phyloP scores from a whole-genome alignment of 106 monocot genomes.

The Allium sativum region DNA sequence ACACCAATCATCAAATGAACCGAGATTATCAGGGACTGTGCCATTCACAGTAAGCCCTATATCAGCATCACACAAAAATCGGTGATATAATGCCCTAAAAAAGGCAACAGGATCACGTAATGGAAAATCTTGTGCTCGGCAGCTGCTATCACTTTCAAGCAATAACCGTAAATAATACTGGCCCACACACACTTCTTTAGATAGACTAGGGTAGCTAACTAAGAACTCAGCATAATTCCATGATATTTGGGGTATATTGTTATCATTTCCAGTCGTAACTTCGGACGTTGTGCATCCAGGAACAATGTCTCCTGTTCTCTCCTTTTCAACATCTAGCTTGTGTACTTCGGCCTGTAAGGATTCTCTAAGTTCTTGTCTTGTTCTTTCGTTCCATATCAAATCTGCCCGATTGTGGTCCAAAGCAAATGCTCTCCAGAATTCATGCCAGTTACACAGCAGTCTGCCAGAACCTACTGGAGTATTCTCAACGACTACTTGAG shows the following conservation, averaged over 20 bases:
- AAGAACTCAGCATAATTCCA: conserved; percentile 97
- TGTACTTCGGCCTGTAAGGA: conserved; percentile 91
- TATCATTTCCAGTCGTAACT: conserved; percentile 24
- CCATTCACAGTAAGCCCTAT: conserved; percentile 95
- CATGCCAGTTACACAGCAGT: conserved; percentile 89
- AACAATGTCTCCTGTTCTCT: conserved; percentile 91
- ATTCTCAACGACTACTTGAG: conserved; percentile 84
- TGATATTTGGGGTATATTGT: conserved; percentile 58
- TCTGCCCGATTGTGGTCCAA: conserved; percentile 96
- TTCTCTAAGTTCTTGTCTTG: conserved; percentile 90
- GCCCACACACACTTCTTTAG: conserved; percentile 99
- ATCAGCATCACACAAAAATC: conserved; percentile 97
- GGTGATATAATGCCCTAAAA: conserved; percentile 96
- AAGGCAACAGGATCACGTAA: conserved; percentile 88
- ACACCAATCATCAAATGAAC: conserved; percentile 98
- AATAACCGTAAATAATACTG: conserved; percentile 92
- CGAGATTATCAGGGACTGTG: conserved; percentile 90
- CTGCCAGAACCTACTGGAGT: conserved; percentile 95
- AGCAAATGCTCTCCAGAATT: conserved; percentile 94
- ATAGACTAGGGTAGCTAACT: conserved; percentile 83
- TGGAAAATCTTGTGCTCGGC: conserved; percentile 80
- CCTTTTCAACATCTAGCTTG: conserved; percentile 97
- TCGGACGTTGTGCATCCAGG: conserved; percentile 46
- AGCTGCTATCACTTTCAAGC: conserved; percentile 75
- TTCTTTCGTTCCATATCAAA: conserved; percentile 98